A percentile compares a stretch with the other conserved stretches of the same genome.
Evolutionary conservation across 202 grass and related monocot species (phyloP).

Genomic region (Musa balbisiana): DNA sequence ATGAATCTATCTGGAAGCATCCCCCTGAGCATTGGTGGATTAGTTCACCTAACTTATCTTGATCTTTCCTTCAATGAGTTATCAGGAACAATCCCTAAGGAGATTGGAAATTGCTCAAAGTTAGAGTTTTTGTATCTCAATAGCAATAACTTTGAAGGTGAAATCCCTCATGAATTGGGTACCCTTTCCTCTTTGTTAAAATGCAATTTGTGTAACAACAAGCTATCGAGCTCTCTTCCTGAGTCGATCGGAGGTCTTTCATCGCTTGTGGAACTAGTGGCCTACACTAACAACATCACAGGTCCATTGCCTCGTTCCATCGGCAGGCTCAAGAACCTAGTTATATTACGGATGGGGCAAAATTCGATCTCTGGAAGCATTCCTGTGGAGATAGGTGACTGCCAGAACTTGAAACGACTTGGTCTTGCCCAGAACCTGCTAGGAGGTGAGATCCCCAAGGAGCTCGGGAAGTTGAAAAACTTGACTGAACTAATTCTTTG

Average conservation of each 20-base stretch:
- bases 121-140: slow-evolving; percentile 49
- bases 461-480: slow-evolving; percentile 53
- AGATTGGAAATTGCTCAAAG: slow-evolving; percentile 57
- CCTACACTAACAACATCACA: slow-evolving; percentile 80
- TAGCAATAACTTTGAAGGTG: slow-evolving; percentile 58
- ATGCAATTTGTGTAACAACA: slow-evolving; percentile 90
- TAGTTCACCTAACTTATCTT: slow-evolving; percentile 46
- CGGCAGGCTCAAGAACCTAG: slow-evolving; percentile 66
- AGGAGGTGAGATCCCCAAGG: slow-evolving; percentile 56
- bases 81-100: slow-evolving; percentile 50
- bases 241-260: slow-evolving; percentile 69
- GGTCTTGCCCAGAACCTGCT: slow-evolving; percentile 90
- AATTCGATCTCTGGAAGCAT: slow-evolving; percentile 79
- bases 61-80: slow-evolving; percentile 80
- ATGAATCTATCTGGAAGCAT: slow-evolving; percentile 74
- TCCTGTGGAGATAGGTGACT: slow-evolving; percentile 74
- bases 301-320: slow-evolving; percentile 65
- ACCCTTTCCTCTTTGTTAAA: slow-evolving; percentile 39
- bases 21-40: slow-evolving; percentile 45
- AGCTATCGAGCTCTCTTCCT: slow-evolving; percentile 56
- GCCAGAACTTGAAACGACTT: slow-evolving; percentile 48
- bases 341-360: slow-evolving; percentile 63
- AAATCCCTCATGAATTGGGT: slow-evolving; percentile 57
- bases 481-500: slow-evolving; percentile 78
- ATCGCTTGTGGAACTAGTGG: slow-evolving; percentile 67